Conservation (phyloP, 345 rosid genomes). For the Firmiana major region DNA sequence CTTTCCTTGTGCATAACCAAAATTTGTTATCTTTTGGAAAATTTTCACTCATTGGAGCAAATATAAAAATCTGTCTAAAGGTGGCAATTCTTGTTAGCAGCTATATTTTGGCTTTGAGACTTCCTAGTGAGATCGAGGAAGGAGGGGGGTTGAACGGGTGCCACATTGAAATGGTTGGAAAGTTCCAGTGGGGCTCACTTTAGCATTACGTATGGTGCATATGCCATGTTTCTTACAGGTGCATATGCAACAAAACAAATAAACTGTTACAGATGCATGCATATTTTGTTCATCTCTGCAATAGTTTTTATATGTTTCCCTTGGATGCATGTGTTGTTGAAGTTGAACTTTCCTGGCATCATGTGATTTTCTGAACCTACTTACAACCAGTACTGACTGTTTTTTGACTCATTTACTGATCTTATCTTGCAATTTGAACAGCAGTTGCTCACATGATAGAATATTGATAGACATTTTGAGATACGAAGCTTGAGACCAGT, state of each 20-base stretch:
- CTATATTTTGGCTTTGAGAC: background rate
- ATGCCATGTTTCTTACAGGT: background rate
- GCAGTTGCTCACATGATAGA: background rate
- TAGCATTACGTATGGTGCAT: background rate
- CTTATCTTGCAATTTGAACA: background rate
- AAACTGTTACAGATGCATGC: background rate
- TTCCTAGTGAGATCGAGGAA: background rate
- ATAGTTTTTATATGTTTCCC: background rate
- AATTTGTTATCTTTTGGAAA: background rate
- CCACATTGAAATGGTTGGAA: background rate
- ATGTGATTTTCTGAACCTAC: background rate
- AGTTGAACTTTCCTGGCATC: background rate
- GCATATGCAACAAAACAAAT: background rate
- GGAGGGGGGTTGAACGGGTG: background rate
- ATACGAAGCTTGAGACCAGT: background rate
- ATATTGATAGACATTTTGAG: background rate
- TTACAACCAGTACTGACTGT: background rate
- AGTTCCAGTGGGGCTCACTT: background rate
- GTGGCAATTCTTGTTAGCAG: background rate
- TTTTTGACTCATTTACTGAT: constrained; percentile 4
- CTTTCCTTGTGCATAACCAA: background rate
- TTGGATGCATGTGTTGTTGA: background rate
- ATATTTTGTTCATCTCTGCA: background rate
- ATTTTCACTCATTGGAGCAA: background rate
- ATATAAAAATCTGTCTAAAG: background rate